These are phyloP conservation scores for Darksidea phi DNA, from an alignment of 495 filamentous ascomycete genomes.

Conservation along the genomic window DNA sequence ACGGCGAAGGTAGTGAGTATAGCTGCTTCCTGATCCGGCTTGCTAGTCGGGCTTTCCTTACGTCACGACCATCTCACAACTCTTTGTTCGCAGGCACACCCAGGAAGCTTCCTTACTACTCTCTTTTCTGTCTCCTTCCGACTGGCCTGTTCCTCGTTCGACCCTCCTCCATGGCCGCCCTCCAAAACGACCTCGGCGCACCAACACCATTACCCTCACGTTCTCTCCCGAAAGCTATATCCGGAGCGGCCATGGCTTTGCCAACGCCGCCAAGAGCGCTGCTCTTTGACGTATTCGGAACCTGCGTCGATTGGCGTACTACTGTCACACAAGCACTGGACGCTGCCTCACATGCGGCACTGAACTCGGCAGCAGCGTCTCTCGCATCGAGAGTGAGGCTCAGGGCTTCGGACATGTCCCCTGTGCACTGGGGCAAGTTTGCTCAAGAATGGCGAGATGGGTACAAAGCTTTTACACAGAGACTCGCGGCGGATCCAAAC, in stretches of 20 bases:
- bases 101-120: no score
- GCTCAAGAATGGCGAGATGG: constrained; percentile 66
- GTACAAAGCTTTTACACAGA: constrained; percentile 61
- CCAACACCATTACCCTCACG: constrained; percentile 11
- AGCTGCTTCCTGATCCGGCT: no score
- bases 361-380: constrained; percentile 46
- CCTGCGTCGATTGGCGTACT: constrained; percentile 69
- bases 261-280: constrained; percentile 45
- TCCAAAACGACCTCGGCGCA: constrained; percentile 7
- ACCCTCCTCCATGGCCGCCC: constrained; percentile 1
- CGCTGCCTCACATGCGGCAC: constrained; percentile 42
- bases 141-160: background rate
- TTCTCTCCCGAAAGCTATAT: background rate
- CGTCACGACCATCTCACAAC: no score
- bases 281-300: constrained; percentile 75
- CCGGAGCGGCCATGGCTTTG: constrained; percentile 10
- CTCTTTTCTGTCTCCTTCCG: background rate
- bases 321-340: constrained; percentile 57
- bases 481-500: constrained; percentile 47
- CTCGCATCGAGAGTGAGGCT: constrained; percentile 50
- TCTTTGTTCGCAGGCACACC: no score
- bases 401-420: constrained; percentile 52
- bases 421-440: constrained; percentile 59
- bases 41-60: no score
- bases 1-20: no score